Conservation (phyloP, 2,329 filamentous ascomycete species). For the Parastagonospora nodorum region DNA sequence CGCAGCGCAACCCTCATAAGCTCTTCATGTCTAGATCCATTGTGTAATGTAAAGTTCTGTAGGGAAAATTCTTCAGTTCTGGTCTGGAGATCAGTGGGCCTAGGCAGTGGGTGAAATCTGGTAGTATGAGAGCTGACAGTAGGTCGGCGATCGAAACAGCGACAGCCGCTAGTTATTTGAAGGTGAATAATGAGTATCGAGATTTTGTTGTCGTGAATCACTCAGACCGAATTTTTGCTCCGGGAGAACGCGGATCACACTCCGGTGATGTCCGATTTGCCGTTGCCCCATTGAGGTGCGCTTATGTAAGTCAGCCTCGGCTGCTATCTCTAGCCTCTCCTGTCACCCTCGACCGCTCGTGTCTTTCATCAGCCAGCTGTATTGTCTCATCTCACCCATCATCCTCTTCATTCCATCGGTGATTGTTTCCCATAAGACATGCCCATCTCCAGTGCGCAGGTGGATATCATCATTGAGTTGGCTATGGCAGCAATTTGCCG, state of each 20-base stretch:
- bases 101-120: slow-evolving; percentile 2
- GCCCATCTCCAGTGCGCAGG: too few relatives aligned
- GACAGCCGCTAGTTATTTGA: background rate
- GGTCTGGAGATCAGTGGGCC: background rate
- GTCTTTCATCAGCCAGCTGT: background rate
- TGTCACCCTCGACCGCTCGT: slow-evolving; percentile 2
- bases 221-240: slow-evolving; percentile 8
- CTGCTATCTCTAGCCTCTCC: too few relatives aligned
- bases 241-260: slow-evolving; percentile 16
- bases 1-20: slow-evolving; percentile 18
- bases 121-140: background rate
- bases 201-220: background rate
- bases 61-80: background rate
- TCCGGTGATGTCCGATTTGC: slow-evolving; percentile 17
- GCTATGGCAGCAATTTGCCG: too few relatives aligned
- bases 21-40: slow-evolving; percentile 26
- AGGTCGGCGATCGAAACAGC: background rate
- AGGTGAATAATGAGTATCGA: background rate
- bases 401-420: too few relatives aligned
- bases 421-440: too few relatives aligned
- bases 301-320: slow-evolving; percentile 16
- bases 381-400: too few relatives aligned
- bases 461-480: too few relatives aligned
- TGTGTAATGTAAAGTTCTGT: slow-evolving; percentile 3
- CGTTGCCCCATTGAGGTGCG: slow-evolving; percentile 4